phyloP scores from a whole-genome alignment of 805 yeast genomes.

The Wickerhamomyces chambardii region DNA sequence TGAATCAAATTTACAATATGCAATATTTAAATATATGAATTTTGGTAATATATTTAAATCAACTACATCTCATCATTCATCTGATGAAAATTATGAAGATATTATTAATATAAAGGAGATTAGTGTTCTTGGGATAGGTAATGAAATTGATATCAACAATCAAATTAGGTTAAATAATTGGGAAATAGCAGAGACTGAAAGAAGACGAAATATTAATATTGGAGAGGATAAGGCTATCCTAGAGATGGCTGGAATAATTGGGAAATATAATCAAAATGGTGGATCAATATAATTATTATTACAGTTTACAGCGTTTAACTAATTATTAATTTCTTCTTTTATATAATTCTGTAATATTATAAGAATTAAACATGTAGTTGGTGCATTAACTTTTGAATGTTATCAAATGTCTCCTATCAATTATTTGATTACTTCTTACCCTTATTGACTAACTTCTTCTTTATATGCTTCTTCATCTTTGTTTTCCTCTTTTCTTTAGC shows the following conservation, averaged over 20 bases:
- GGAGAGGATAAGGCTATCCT: constrained; percentile 81
- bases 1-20: constrained; percentile 75
- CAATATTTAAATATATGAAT: constrained; percentile 64
- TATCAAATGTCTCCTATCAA: background rate
- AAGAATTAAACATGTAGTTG: background rate
- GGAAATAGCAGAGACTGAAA: constrained; percentile 82
- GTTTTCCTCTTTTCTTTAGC: constrained; percentile 72
- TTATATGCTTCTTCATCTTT: constrained; percentile 76
- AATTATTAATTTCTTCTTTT: no score
- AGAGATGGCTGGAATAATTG: constrained; percentile 71
- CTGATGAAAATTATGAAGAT: constrained; percentile 45
- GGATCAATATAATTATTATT: constrained; percentile 40
- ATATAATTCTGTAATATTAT: no score
- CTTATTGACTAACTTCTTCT: constrained; percentile 65
- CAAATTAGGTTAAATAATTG: constrained; percentile 80
- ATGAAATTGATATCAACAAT: constrained; percentile 64
- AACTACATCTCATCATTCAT: constrained; percentile 12
- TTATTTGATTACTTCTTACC: constrained; percentile 18
- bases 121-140: constrained; percentile 92
- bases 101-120: constrained; percentile 63
- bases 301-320: no score
- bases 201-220: constrained; percentile 64
- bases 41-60: constrained; percentile 40
- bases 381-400: background rate
- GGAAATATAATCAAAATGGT: constrained; percentile 38